A percentile compares a stretch with the other conserved stretches of the same genome.
Evolutionary conservation across 805 yeast genomes (phyloP).

Genomic region (Ogataea neopini): DNA sequence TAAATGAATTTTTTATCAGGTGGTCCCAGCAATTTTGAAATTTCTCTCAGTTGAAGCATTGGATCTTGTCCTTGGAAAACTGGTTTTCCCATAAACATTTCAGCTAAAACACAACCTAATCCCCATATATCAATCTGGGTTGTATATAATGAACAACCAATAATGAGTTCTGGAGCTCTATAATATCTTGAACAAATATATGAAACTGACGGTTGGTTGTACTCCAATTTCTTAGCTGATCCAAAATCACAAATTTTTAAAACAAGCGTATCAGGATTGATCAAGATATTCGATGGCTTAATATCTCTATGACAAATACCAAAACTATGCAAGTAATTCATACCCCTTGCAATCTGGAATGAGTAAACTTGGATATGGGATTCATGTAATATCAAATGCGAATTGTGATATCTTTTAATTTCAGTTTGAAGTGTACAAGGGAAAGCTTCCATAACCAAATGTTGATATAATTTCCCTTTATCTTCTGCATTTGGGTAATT

Average conservation of each 20-base stretch:
- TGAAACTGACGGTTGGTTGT: constrained; percentile 84
- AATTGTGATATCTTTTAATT: constrained; percentile 65
- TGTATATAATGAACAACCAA: constrained; percentile 85
- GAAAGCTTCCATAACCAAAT: constrained; percentile 82
- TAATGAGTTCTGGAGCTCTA: constrained; percentile 93
- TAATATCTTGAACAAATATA: constrained; percentile 95
- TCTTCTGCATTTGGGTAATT: constrained; percentile 65
- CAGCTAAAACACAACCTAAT: constrained; percentile 94
- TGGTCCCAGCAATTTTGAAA: constrained; percentile 87
- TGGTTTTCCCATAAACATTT: constrained; percentile 88
- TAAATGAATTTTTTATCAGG: constrained; percentile 73
- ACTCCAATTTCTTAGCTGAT: constrained; percentile 76
- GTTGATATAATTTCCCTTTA: constrained; percentile 64
- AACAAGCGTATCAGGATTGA: constrained; percentile 65
- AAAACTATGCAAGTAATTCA: constrained; percentile 78
- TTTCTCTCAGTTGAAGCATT: constrained; percentile 83
- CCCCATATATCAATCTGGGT: constrained; percentile 98
- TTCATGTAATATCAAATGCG: constrained; percentile 63
- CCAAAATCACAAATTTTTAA: constrained; percentile 86
- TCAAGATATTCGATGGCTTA: constrained; percentile 78
- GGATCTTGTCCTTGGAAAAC: constrained; percentile 96
- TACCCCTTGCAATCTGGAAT: constrained; percentile 79
- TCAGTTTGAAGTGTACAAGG: constrained; percentile 80
- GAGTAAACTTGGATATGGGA: constrained; percentile 76
- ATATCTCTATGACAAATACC: constrained; percentile 84